These are phyloP conservation scores for Poronia punctata DNA, from an alignment of 495 filamentous ascomycete genomes.

Conservation along the genomic window DNA sequence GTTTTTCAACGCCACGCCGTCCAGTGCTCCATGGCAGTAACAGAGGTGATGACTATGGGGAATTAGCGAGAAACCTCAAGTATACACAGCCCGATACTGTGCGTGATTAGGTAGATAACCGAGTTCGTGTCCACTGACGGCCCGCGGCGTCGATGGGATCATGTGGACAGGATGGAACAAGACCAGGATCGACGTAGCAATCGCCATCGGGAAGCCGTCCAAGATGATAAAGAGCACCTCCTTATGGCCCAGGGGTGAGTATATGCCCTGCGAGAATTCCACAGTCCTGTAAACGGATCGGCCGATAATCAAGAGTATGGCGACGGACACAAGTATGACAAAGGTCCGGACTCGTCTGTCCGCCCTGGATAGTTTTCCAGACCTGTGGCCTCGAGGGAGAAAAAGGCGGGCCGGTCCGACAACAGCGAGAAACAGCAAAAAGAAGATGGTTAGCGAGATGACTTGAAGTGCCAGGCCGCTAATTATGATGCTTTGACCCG, in stretches of 20 bases:
- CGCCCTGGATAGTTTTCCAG: background rate
- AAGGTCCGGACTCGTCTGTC: conserved; percentile 3
- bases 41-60: too few species aligned
- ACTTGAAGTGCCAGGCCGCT: conserved; percentile 8
- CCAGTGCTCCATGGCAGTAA: too few species aligned
- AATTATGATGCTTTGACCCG: conserved; percentile 6
- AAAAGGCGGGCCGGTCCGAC: conserved; percentile 4
- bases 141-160: too few species aligned
- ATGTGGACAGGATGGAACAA: conserved; percentile 5
- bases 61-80: too few species aligned
- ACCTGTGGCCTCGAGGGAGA: too few species aligned
- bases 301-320: conserved; percentile 5
- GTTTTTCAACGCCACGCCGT: too few species aligned
- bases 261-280: conserved; percentile 4
- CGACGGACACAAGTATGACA: background rate
- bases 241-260: conserved; percentile 1
- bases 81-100: too few species aligned
- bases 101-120: too few species aligned
- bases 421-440: conserved; percentile 4
- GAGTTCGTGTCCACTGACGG: too few species aligned
- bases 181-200: conserved; percentile 5
- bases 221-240: conserved; percentile 6
- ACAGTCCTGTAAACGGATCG: conserved; percentile 3
- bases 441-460: conserved; percentile 8
- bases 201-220: conserved; percentile 6